phyloP scores from a whole-genome alignment of 345 rosid genomes.

The Populus simonii region DNA sequence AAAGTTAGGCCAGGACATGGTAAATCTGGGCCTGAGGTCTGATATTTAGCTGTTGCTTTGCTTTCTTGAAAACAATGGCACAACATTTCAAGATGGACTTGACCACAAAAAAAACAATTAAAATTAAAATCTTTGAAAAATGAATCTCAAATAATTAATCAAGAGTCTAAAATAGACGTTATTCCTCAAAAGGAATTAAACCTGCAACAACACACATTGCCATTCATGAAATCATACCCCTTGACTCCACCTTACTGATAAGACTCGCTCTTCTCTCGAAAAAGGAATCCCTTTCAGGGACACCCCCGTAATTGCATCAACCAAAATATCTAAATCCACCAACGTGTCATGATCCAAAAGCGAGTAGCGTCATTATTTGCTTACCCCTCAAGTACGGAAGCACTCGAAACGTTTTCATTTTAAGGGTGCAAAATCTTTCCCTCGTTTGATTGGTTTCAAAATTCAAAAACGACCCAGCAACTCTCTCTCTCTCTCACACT shows the following conservation, averaged over 20 bases:
- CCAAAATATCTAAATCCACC: not conserved
- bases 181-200: too few species aligned
- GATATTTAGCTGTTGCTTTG: not conserved
- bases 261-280: not conserved
- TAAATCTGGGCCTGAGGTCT: not conserved
- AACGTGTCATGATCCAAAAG: not conserved
- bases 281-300: not conserved
- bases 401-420: not conserved
- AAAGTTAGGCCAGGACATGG: too few species aligned
- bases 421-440: conserved; percentile 26
- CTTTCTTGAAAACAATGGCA: conserved; percentile 13
- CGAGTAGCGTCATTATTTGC: not conserved
- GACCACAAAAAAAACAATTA: not conserved
- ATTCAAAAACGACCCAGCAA: conserved; percentile 37
- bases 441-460: conserved; percentile 40
- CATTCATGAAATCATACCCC: not conserved
- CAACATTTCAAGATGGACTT: not conserved
- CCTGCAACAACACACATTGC: not conserved
- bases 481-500: conserved; percentile 7
- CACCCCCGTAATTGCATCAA: not conserved
- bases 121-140: too few species aligned
- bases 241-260: not conserved
- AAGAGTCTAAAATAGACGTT: not conserved
- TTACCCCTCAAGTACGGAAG: not conserved
- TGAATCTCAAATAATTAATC: too few species aligned